Conservation (phyloP, 495 filamentous ascomycete genomes). For the Echria macrotheca region DNA sequence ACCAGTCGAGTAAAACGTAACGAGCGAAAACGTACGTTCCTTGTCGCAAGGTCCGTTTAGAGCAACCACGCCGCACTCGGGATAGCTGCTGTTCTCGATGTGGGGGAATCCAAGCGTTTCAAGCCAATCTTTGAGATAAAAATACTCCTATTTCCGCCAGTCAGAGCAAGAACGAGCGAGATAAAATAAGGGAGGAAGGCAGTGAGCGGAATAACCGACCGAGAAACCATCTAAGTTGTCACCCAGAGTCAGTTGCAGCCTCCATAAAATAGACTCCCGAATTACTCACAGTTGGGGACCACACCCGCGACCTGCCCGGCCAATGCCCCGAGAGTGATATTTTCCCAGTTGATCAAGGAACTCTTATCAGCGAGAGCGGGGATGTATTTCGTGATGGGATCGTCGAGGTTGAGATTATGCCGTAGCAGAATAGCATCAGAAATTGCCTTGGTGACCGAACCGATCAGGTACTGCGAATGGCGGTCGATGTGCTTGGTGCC, state of each 20-base stretch:
- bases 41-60: conserved; percentile 13
- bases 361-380: conserved; percentile 34
- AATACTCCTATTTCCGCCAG: conserved; percentile 16
- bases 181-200: no score
- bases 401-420: conserved; percentile 23
- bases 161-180: not conserved
- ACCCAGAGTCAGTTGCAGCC: not conserved
- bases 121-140: conserved; percentile 16
- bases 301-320: conserved; percentile 43
- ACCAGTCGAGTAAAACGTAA: no score
- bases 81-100: conserved; percentile 15
- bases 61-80: conserved; percentile 19
- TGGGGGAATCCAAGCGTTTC: conserved; percentile 24
- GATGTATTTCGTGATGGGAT: conserved; percentile 37
- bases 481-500: conserved; percentile 11
- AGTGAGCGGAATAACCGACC: not conserved
- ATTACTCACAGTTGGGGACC: conserved; percentile 30
- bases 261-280: no score
- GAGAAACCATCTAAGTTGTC: conserved; percentile 23
- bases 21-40: conserved; percentile 9
- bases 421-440: conserved; percentile 24
- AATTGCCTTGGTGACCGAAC: conserved; percentile 26
- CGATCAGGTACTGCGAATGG: conserved; percentile 27
- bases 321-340: conserved; percentile 43
- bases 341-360: conserved; percentile 37